Evolutionary conservation across 2,329 filamentous ascomycete species (phyloP), one percentile per base, ranked within the genome.

Genomic region (Penicillium psychrosexuale): DNA sequence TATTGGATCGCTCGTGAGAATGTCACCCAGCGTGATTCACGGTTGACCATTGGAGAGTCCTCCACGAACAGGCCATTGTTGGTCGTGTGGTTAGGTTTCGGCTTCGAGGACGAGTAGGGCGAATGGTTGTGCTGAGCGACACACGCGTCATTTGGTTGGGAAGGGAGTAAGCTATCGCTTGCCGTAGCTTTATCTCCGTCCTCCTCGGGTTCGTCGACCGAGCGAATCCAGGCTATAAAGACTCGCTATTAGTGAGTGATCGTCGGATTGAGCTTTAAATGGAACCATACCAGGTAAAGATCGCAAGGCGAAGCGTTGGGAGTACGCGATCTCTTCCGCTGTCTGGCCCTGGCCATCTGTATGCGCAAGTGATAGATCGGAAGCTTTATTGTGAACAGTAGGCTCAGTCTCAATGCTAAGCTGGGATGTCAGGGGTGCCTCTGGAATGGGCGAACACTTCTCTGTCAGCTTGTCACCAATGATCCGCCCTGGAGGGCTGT

Each of bases 101-200:
- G 53, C 36, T 67, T 63, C 15, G 66, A 65, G 24, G 65, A 67
- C 27, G 63, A 57, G 53, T 73, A 67, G 5, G 75, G 73, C 17
- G 69, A 72, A 62, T 75, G 69, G 53, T 79, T 77, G 60, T 79
- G 77, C 43, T 78, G 76, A 39, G 77, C 77, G 43, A 79, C 69
- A 33, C 74, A 59, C n/a, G 73, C 76, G 47, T 69, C 71, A 34
- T 70, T 62, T 36, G 72, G 72, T 34, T 72, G 67, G 27, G 69
- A 61, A 44, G 73, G 74, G 9, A 77, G 66, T 15, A 75, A 62
- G 13, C 61, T 64, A 37, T 70, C 69, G 37, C 70, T 68, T 42
- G 61, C 65, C 40, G 63, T 58, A 37, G 73, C 64, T 37, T 74
- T 70, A 24, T 70, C 61, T 36, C 72, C 75, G 34, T 64, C 62